Base-by-base conservation (phyloP, 768 basidiomycete species). In the Tulasnella sp. region DNA sequence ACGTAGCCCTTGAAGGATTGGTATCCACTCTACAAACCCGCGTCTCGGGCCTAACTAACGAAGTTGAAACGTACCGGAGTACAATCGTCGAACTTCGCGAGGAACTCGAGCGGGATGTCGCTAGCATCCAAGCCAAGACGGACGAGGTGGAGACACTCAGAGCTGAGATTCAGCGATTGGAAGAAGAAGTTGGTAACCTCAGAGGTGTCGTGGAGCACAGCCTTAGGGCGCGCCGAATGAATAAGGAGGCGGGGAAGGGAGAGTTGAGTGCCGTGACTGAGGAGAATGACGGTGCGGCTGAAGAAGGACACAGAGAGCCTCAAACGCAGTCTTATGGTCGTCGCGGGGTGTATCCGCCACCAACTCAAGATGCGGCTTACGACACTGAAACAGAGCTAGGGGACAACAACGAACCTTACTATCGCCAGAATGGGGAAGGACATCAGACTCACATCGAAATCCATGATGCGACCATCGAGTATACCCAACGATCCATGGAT, bases 171-270 rank as follows among this genome's bases (percentile, higher is more conserved):
- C 88, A 93, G 65, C 72, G 84, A 44, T 78, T 96, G 4, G 84
- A 80, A 0, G 83, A 83, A 3, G 92, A 98, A 71, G 88, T 97
- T 1, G 86, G 87, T 61, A 85, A 89, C 2, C 75, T 96, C n/a
- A 75, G 86, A 10, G 85, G 83, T 0, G 85, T 93, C 0, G 88
- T 97, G 0, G 88, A 94, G 69, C 85, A 88, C 60, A 90, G 90
- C 3, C 74, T 96, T 55, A 80, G 83, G 62, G 88, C 90, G 63
- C 71, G 91, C 26, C 73, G 85, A 41, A 71, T 75, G 41, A 75
- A 74, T 2, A 72, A 83, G 61, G 83, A 86, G 54, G 65, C 67
- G 56, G 43, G 13, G 47, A 68, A 65, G 54, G 68, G 66, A 44
- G 65, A 67, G 26, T 68, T 64, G 61, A 63, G 62, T 47, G 58